phyloP scores from a whole-genome alignment of 805 yeast genomes.

The Dipodascopsis tothii region DNA sequence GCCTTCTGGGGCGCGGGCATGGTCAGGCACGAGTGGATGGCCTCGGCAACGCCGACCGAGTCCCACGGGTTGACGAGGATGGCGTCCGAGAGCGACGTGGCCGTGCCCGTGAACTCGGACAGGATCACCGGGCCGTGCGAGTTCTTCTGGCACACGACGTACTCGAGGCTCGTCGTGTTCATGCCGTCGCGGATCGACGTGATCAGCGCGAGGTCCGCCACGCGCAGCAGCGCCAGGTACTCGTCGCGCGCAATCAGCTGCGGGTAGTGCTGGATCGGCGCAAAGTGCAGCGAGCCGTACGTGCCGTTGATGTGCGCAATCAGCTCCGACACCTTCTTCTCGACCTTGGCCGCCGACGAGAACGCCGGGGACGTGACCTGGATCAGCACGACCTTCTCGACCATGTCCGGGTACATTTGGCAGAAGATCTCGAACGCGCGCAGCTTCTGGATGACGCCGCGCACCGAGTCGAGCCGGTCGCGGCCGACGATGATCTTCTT shows the following conservation, averaged over 20 bases:
- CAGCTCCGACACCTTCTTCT: constrained; percentile 74
- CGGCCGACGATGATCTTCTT: constrained; percentile 81
- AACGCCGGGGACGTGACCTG: constrained; percentile 84
- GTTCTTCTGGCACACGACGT: constrained; percentile 75
- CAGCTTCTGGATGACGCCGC: constrained; percentile 89
- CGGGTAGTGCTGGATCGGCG: constrained; percentile 90
- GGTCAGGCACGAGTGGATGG: constrained; percentile 61
- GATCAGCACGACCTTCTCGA: constrained; percentile 74
- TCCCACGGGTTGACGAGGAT: constrained; percentile 95
- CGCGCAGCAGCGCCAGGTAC: constrained; percentile 77
- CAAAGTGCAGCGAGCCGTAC: constrained; percentile 70
- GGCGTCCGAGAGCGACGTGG: constrained; percentile 38
- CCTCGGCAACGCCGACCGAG: constrained; percentile 81
- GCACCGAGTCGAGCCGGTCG: constrained; percentile 82
- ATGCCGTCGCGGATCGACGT: constrained; percentile 93
- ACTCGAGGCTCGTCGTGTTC: constrained; percentile 91
- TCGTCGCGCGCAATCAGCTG: constrained; percentile 82
- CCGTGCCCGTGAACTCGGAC: constrained; percentile 91
- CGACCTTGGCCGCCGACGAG: constrained; percentile 55
- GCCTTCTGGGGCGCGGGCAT: constrained; percentile 45
- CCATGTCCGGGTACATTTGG: constrained; percentile 89
- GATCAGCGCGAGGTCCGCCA: constrained; percentile 82
- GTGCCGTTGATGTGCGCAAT: constrained; percentile 75
- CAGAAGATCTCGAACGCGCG: constrained; percentile 85
- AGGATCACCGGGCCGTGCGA: constrained; percentile 68